Evolutionary conservation across 1,284 basidiomycete genomes (phyloP).

Genomic region (Ceratobasidium sp.): DNA sequence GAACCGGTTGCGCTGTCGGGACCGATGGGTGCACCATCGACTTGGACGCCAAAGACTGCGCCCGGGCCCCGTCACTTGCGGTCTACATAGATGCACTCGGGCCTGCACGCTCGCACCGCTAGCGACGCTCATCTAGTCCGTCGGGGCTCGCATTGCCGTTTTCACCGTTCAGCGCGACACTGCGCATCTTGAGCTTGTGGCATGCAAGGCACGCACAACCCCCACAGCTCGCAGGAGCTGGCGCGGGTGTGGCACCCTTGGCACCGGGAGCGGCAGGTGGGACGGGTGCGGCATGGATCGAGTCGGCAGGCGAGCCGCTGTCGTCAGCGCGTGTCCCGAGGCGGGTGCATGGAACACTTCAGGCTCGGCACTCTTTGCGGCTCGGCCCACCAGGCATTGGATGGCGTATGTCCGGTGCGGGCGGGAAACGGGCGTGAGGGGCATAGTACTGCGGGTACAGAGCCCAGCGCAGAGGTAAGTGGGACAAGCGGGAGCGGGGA

Average conservation of each 20-base stretch:
- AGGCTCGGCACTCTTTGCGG: conserved; percentile 41
- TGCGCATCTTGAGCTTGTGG: conserved; percentile 41
- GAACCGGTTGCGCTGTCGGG: not conserved
- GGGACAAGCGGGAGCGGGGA: conserved; percentile 21
- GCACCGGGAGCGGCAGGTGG: conserved; percentile 44
- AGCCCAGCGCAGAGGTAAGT: conserved; percentile 1
- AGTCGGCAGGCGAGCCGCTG: not conserved
- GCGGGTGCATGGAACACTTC: conserved; percentile 41
- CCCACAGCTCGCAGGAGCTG: conserved; percentile 49
- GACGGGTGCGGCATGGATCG: conserved; percentile 33
- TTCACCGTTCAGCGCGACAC: conserved; percentile 34
- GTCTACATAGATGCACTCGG: conserved; percentile 44
- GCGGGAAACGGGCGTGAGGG: conserved; percentile 43
- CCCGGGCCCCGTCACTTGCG: conserved; percentile 41
- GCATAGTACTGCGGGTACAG: conserved; percentile 14
- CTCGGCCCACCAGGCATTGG: not conserved
- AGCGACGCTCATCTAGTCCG: conserved; percentile 38
- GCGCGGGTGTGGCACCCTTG: conserved; percentile 20
- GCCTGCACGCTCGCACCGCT: conserved; percentile 44
- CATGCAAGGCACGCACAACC: conserved; percentile 47
- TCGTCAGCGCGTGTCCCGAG: conserved; percentile 46
- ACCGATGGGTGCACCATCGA: not conserved
- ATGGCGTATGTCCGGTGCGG: conserved; percentile 48
- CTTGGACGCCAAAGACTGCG: conserved; percentile 12
- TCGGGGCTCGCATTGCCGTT: conserved; percentile 24